Conservation (phyloP, 768 basidiomycete genomes). For the Trametopsis cervina region DNA sequence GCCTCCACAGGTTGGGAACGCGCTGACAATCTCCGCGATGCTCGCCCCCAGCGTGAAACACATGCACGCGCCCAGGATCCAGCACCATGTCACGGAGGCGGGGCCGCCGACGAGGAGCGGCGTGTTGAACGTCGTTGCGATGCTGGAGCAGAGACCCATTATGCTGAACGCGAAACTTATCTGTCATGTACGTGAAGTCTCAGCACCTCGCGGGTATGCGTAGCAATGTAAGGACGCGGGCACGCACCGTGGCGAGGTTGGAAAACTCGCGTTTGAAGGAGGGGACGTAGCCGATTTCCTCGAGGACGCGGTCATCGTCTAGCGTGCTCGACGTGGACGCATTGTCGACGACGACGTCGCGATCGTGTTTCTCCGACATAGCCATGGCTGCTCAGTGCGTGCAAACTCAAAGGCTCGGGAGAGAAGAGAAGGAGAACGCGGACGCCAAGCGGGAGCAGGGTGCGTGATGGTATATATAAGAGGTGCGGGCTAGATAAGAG, state of each 20-base stretch:
- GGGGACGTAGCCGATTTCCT: conserved; percentile 65
- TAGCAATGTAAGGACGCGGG: neutral
- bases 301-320: conserved; percentile 59
- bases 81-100: conserved; percentile 67
- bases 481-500: too few relatives aligned
- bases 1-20: conserved; percentile 70
- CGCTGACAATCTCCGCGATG: conserved; percentile 74
- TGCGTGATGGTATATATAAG: too few relatives aligned
- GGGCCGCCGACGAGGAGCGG: conserved; percentile 66
- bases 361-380: neutral
- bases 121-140: conserved; percentile 75
- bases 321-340: conserved; percentile 7
- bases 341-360: neutral
- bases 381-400: too few relatives aligned
- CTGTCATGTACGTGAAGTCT: conserved; percentile 23
- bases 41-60: conserved; percentile 67
- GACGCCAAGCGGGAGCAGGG: too few relatives aligned
- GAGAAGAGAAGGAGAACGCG: too few relatives aligned
- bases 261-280: conserved; percentile 84
- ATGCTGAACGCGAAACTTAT: conserved; percentile 76
- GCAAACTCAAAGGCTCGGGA: too few relatives aligned
- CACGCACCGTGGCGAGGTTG: conserved; percentile 65
- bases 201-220: neutral
- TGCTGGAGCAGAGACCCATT: conserved; percentile 73
- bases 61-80: conserved; percentile 66